Conservation (phyloP, 345 rosid species). For the Trapa incisa region DNA sequence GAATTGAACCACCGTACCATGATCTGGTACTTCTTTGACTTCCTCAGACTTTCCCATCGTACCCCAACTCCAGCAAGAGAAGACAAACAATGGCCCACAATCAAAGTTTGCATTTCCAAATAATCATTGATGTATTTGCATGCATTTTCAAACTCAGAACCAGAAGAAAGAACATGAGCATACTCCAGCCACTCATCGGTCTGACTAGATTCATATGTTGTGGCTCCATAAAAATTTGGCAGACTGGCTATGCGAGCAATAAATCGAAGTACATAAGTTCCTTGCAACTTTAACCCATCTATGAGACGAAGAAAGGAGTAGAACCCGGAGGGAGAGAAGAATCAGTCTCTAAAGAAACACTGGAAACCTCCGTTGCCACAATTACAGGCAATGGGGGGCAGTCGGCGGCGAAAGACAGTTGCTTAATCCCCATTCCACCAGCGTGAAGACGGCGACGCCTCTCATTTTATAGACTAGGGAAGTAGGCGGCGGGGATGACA, state of each 20-base stretch:
- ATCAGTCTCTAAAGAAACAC: constrained; percentile 19
- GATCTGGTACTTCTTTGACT: constrained; percentile 73
- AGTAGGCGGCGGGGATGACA: no score
- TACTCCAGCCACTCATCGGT: constrained; percentile 81
- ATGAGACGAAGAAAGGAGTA: constrained; percentile 33
- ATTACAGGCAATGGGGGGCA: constrained; percentile 55
- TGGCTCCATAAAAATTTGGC: constrained; percentile 36
- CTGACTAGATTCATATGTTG: constrained; percentile 47
- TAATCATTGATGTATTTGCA: constrained; percentile 44
- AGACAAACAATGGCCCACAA: constrained; percentile 57
- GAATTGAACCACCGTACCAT: constrained; percentile 85
- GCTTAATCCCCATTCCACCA: constrained; percentile 28
- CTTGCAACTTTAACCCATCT: constrained; percentile 48
- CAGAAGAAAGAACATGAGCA: constrained; percentile 47
- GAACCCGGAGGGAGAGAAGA: constrained; percentile 17
- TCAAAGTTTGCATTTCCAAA: constrained; percentile 40
- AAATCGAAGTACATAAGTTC: constrained; percentile 40
- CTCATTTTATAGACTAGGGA: no score
- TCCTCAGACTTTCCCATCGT: constrained; percentile 93
- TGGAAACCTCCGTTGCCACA: constrained; percentile 42
- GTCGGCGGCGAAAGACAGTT: constrained; percentile 38
- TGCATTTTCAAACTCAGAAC: constrained; percentile 75
- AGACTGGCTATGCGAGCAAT: constrained; percentile 39
- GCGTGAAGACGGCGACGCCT: no score
- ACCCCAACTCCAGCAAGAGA: constrained; percentile 46